Conservation (phyloP, 805 yeast genomes). For the Teunomyces tritomae region DNA sequence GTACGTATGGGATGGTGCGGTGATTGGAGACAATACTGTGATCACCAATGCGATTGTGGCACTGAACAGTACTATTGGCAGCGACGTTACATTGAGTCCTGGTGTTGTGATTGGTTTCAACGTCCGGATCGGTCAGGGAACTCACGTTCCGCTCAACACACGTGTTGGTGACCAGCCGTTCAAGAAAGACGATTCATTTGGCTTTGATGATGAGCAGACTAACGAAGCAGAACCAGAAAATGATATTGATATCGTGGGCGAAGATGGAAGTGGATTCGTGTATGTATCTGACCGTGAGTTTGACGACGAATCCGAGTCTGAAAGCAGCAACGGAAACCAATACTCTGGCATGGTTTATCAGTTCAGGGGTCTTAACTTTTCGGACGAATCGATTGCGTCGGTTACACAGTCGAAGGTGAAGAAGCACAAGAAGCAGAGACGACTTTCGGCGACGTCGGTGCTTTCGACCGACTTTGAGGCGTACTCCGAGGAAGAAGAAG, state of each 20-base stretch:
- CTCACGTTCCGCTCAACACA: slow-evolving; percentile 47
- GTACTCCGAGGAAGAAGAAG: slow-evolving; percentile 42
- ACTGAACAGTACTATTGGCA: slow-evolving; percentile 52
- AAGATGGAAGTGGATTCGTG: slow-evolving; percentile 48
- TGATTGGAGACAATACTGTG: slow-evolving; percentile 61
- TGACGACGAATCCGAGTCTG: slow-evolving; percentile 35
- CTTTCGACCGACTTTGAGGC: slow-evolving; percentile 49
- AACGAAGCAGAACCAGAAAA: slow-evolving; percentile 13
- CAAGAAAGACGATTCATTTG: slow-evolving; percentile 27
- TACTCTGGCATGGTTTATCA: slow-evolving; percentile 46
- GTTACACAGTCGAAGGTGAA: slow-evolving; percentile 41
- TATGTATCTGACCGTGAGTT: slow-evolving; percentile 47
- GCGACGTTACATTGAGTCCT: slow-evolving; percentile 51
- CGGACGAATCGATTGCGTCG: slow-evolving; percentile 60
- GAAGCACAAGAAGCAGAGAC: slow-evolving; percentile 33
- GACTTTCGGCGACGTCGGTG: slow-evolving; percentile 35
- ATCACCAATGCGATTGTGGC: slow-evolving; percentile 73
- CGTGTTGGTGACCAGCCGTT: slow-evolving; percentile 53
- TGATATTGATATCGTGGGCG: slow-evolving; percentile 40
- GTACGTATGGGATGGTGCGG: slow-evolving; percentile 83
- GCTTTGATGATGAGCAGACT: slow-evolving; percentile 25
- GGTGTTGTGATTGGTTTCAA: slow-evolving; percentile 79
- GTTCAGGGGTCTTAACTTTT: slow-evolving; percentile 46
- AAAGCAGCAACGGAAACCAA: slow-evolving; percentile 30
- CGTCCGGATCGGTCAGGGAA: slow-evolving; percentile 60